A percentile compares a stretch with the other conserved stretches of the same genome.
Evolutionary conservation across 139 green algal genomes (phyloP).

Genomic region (Haematococcus lacustris): DNA sequence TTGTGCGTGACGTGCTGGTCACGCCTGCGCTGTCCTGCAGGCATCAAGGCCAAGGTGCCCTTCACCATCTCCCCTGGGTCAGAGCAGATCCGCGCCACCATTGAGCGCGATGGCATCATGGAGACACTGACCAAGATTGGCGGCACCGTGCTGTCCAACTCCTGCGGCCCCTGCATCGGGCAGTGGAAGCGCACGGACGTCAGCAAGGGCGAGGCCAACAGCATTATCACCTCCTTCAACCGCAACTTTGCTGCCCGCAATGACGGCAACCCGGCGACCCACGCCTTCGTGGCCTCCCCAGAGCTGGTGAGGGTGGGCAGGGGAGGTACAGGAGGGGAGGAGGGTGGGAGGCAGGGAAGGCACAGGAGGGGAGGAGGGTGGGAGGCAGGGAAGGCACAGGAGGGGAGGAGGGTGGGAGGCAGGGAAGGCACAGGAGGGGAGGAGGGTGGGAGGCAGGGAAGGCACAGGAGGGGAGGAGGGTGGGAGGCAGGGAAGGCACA

Average conservation of each 20-base stretch:
- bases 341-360: no score
- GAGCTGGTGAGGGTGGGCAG: constrained; percentile 92
- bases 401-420: no score
- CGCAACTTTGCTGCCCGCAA: constrained; percentile 92
- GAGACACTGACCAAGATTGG: constrained; percentile 86
- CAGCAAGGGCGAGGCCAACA: constrained; percentile 82
- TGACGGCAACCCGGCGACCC: constrained; percentile 88
- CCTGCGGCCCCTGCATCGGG: constrained; percentile 91
- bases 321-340: no score
- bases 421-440: no score
- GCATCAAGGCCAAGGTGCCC: constrained; percentile 83
- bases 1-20: no score
- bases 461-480: no score
- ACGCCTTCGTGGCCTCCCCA: constrained; percentile 86
- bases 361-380: no score
- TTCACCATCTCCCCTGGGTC: constrained; percentile 89
- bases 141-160: constrained; percentile 91
- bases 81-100: constrained; percentile 93
- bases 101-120: constrained; percentile 82
- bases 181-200: constrained; percentile 94
- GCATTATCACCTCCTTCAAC: constrained; percentile 93
- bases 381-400: no score
- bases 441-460: no score
- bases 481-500: no score
- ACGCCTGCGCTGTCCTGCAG: constrained; percentile 24